Evolutionary conservation across 129 eudicot genomes (phyloP).

Genomic region (Smallanthus sonchifolius): DNA sequence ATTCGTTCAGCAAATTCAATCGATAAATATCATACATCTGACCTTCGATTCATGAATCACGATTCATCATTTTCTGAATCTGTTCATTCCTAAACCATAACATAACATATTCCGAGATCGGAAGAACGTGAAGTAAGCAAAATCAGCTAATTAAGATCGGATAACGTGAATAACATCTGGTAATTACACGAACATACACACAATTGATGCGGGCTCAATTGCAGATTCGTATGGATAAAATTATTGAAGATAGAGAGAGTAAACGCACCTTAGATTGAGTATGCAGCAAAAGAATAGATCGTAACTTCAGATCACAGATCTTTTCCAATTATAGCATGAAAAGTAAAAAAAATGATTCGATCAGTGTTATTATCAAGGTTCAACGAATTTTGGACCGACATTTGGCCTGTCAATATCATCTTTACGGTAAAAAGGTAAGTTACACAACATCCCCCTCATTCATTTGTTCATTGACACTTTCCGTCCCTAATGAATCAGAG

Average conservation of each 20-base stretch:
- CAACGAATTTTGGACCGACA: conserved; percentile 22
- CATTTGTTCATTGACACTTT: conserved; percentile 11
- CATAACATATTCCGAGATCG: neutral
- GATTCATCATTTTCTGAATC: conserved; percentile 13
- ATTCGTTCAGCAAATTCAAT: neutral
- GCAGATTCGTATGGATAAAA: neutral
- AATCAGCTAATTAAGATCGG: conserved; percentile 10
- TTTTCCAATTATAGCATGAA: neutral
- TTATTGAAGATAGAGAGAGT: neutral
- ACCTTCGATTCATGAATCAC: neutral
- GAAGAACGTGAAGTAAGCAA: neutral
- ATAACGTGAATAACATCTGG: neutral
- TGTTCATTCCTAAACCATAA: neutral
- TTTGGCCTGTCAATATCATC: conserved; percentile 22
- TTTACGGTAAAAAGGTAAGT: conserved; percentile 2
- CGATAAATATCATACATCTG: neutral
- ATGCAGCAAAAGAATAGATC: conserved; percentile 4
- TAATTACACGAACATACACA: neutral
- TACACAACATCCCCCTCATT: conserved; percentile 9
- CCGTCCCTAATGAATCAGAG: neutral
- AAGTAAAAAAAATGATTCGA: neutral
- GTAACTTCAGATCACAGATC: conserved; percentile 26
- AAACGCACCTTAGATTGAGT: conserved; percentile 16
- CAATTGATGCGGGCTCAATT: neutral
- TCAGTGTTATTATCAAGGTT: conserved; percentile 6